phyloP scores from a whole-genome alignment of 352 stramenopile genomes.

The Phytophthora hybrid region DNA sequence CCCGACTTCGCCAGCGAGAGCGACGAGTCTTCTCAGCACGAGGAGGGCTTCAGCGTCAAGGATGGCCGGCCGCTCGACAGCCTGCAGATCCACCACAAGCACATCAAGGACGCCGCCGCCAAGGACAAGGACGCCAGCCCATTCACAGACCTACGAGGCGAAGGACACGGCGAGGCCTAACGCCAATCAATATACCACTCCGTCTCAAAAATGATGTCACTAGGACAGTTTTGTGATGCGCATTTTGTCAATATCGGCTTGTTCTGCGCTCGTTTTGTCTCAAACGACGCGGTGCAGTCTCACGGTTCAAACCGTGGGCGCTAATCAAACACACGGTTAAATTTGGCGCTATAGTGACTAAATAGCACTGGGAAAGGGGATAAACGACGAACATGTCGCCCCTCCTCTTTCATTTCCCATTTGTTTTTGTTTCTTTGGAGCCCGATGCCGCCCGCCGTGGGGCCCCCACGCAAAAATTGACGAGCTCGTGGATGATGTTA shows the following conservation, averaged over 20 bases:
- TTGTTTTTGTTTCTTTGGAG: background rate
- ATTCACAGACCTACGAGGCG: conserved; percentile 8
- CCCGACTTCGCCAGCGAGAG: conserved; percentile 4
- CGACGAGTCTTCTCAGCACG: background rate
- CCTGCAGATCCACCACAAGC: background rate
- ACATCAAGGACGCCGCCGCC: background rate
- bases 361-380: too few species aligned
- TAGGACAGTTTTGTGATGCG: too few species aligned
- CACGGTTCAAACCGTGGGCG: too few species aligned
- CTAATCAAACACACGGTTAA: too few species aligned
- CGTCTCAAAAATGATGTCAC: too few species aligned
- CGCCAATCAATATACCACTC: too few species aligned
- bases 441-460: too few species aligned
- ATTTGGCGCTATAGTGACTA: too few species aligned
- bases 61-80: background rate
- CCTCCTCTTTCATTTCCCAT: background rate
- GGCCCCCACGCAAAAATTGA: background rate
- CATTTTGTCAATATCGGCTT: too few species aligned
- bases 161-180: background rate
- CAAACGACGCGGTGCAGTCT: too few species aligned
- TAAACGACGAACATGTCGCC: background rate
- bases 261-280: too few species aligned
- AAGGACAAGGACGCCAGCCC: background rate
- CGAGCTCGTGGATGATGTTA: conserved; percentile 7
- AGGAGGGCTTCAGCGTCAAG: background rate